A percentile compares a stretch with the other conserved stretches of the same genome.
Conservation (phyloP, 805 yeast species). For the Saccharomyces jurei region DNA sequence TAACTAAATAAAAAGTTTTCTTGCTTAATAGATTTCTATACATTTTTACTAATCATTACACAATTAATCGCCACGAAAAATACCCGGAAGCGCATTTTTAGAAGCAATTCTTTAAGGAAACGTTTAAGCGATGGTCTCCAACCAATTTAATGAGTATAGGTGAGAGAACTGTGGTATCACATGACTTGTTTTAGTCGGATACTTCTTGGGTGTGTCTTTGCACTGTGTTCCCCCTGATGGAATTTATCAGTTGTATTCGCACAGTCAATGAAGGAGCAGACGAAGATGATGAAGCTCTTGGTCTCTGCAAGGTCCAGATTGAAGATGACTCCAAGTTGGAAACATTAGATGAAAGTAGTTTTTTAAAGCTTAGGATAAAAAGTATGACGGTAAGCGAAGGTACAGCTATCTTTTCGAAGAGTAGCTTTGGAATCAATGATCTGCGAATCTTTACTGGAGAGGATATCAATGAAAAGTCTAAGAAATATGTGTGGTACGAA, state of each 20-base stretch:
- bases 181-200: neutral
- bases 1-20: neutral
- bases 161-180: neutral
- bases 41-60: neutral
- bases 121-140: neutral
- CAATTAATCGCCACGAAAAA: neutral
- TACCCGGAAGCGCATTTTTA: neutral
- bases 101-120: neutral
- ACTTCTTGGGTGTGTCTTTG: neutral
- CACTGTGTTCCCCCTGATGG: slow-evolving; percentile 3
- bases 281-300: slow-evolving; percentile 8
- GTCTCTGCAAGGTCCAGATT: slow-evolving; percentile 10
- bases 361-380: slow-evolving; percentile 4
- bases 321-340: slow-evolving; percentile 2
- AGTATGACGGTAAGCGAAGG: slow-evolving; percentile 23
- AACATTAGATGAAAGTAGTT: slow-evolving; percentile 2
- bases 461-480: neutral
- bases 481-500: slow-evolving; percentile 19
- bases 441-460: slow-evolving; percentile 9
- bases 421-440: slow-evolving; percentile 1
- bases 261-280: slow-evolving; percentile 1
- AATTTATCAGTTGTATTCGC: slow-evolving; percentile 17
- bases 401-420: slow-evolving; percentile 9
- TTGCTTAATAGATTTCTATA: neutral
- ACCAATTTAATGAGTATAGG: neutral